Base-by-base conservation (phyloP, 805 yeast species). In the Lipomyces mesembrius region DNA sequence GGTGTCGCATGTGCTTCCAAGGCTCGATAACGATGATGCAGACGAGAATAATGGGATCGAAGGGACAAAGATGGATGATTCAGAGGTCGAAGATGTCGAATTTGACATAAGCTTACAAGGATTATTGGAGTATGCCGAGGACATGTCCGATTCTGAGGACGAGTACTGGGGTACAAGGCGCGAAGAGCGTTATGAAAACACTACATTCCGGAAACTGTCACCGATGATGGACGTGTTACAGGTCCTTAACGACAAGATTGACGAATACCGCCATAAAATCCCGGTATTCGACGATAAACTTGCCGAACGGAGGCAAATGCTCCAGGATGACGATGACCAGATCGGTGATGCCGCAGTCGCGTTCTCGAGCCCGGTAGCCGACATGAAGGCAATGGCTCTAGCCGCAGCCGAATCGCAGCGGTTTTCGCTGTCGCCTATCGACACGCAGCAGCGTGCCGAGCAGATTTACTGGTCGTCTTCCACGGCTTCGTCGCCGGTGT, bases 101-200 rank as follows among this genome's bases (percentile, higher is more conserved):
- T 46, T 55, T 51, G 60, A 57, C 17, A 20, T 20, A 27, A 43
- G n/a, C 14, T 34, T 57, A 11, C 54, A 57, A 29, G 25, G n/a
- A 6, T 49, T 64, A 27, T 17, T 7, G 14, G 62, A 61, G 34
- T 67, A 68, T 34, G 63, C 39, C 3, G 63, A 59, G 5, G 70
- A 67, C 37, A 59, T 59, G 65, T 67, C 70, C n/a, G 64, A 60
- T 39, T 60, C 62, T 11, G 70, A 63, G 11, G 71, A 68, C 35
- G 71, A 68, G 46, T 68, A 62, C 43, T 68, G 71, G 71, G 69
- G 69, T 25, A 59, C 61, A 12, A 46, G 12, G 35, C 51, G 63
- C 2, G 54, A 39, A 5, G 67, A 65, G 9, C 61, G 65, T n/a
- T 17, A 49, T 20, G 64, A 60, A 17, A 27, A 57, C 22, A 63